These are phyloP conservation scores for Venturiaceae sp. DNA, from an alignment of 2,329 filamentous ascomycete genomes.

Conservation along the genomic window DNA sequence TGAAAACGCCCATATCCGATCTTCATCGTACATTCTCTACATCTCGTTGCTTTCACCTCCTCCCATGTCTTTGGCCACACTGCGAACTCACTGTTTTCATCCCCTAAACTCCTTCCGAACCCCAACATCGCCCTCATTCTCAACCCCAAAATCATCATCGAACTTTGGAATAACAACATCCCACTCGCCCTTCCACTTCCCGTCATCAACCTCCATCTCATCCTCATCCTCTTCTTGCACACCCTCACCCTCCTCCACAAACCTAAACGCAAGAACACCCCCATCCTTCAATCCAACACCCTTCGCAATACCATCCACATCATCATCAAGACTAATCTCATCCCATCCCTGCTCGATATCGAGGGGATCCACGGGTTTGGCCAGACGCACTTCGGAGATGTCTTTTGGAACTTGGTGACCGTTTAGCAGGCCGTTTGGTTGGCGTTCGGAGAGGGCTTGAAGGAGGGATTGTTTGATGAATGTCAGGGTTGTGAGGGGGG, in stretches of 20 bases:
- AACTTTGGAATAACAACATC: conserved; percentile 24
- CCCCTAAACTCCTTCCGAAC: conserved; percentile 1
- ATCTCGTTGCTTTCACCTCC: no score
- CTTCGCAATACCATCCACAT: conserved; percentile 15
- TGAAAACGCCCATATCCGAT: no score
- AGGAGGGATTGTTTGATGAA: conserved; percentile 32
- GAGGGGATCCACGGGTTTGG: conserved; percentile 28
- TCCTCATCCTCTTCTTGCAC: conserved; percentile 14
- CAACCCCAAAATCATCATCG: conserved; percentile 25
- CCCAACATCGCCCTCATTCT: conserved; percentile 7
- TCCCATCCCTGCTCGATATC: conserved; percentile 30
- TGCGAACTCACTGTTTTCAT: no score
- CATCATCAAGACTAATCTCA: conserved; percentile 12
- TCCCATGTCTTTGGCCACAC: no score
- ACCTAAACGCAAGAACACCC: conserved; percentile 26
- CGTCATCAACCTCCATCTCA: conserved; percentile 10
- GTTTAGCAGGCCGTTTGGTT: conserved; percentile 22
- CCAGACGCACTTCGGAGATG: conserved; percentile 30
- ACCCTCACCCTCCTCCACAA: conserved; percentile 9
- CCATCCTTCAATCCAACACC: conserved; percentile 28
- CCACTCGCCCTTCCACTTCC: conserved; percentile 20
- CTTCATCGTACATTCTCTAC: no score
- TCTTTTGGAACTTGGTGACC: conserved; percentile 27
- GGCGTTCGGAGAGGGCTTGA: conserved; percentile 29
- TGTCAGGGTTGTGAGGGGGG: conserved; percentile 30